phyloP scores from a whole-genome alignment of 2,329 filamentous ascomycete species.

The Phaeosphaeriaceae sp. region DNA sequence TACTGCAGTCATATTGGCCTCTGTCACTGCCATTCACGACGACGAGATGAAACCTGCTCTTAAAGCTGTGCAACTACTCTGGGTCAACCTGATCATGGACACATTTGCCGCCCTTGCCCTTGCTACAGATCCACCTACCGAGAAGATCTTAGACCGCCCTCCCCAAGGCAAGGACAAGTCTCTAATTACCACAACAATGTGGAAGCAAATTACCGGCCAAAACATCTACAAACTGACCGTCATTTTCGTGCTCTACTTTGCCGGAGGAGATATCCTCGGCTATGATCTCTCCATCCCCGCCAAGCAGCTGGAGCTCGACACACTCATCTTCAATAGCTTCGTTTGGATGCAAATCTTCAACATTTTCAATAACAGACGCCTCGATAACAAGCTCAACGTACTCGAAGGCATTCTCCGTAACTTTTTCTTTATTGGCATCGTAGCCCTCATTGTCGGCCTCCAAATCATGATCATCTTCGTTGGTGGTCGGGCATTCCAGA shows the following conservation, averaged over 20 bases:
- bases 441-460: slow-evolving; percentile 62
- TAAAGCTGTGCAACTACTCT: slow-evolving; percentile 92
- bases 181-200: slow-evolving; percentile 69
- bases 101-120: slow-evolving; percentile 93
- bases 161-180: slow-evolving; percentile 89
- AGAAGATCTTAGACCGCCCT: slow-evolving; percentile 90
- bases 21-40: slow-evolving; percentile 91
- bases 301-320: slow-evolving; percentile 58
- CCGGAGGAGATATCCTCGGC: slow-evolving; percentile 61
- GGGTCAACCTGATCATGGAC: slow-evolving; percentile 97
- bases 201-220: slow-evolving; percentile 71
- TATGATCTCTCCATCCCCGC: slow-evolving; percentile 52
- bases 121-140: slow-evolving; percentile 94
- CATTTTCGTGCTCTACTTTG: slow-evolving; percentile 67
- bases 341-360: slow-evolving; percentile 79
- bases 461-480: slow-evolving; percentile 66
- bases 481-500: slow-evolving; percentile 61
- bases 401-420: slow-evolving; percentile 65
- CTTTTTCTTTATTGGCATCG: slow-evolving; percentile 64
- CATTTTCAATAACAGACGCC: slow-evolving; percentile 68
- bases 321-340: slow-evolving; percentile 72
- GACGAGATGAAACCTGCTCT: slow-evolving; percentile 85
- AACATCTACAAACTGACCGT: slow-evolving; percentile 66
- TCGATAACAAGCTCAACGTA: slow-evolving; percentile 68
- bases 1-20: slow-evolving; percentile 96